These are phyloP conservation scores for Aspergillus candidus DNA, from an alignment of 2,329 filamentous ascomycete genomes.

Conservation along the genomic window DNA sequence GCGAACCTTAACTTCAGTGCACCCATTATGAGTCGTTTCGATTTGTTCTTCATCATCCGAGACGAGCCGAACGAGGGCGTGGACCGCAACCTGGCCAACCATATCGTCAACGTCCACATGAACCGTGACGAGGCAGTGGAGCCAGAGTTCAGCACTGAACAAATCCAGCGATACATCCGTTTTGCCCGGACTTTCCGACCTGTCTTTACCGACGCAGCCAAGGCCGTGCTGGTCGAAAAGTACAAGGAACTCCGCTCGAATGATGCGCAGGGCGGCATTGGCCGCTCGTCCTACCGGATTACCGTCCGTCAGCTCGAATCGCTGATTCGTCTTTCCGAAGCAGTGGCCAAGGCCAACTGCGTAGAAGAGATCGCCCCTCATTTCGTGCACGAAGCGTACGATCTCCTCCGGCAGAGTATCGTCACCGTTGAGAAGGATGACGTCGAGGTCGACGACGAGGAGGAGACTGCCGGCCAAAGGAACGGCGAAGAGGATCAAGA, in stretches of 20 bases:
- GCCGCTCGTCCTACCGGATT: conserved; percentile 93
- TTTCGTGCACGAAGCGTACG: conserved; percentile 89
- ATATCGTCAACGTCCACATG: conserved; percentile 92
- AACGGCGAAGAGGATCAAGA: conserved; percentile 46
- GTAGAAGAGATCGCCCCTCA: conserved; percentile 78
- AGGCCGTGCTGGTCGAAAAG: conserved; percentile 74
- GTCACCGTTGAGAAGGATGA: conserved; percentile 98
- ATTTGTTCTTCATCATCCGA: conserved; percentile 95
- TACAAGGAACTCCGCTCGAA: conserved; percentile 94
- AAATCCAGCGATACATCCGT: conserved; percentile 92
- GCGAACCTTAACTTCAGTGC: conserved; percentile 98
- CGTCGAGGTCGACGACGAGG: conserved; percentile 83
- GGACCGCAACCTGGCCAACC: conserved; percentile 84
- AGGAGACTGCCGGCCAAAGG: conserved; percentile 49
- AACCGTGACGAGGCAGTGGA: conserved; percentile 84
- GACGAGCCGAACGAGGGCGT: conserved; percentile 93
- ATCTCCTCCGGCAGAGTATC: conserved; percentile 86
- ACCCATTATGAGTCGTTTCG: conserved; percentile 98
- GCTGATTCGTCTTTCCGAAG: conserved; percentile 90
- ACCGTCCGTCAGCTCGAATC: conserved; percentile 94
- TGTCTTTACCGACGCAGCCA: conserved; percentile 83
- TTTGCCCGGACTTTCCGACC: conserved; percentile 94
- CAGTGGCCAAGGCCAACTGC: conserved; percentile 97
- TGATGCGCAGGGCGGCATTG: conserved; percentile 88
- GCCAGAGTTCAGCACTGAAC: conserved; percentile 92